phyloP scores from a whole-genome alignment of 164 flowering plant species.

The Platanus orientalis region DNA sequence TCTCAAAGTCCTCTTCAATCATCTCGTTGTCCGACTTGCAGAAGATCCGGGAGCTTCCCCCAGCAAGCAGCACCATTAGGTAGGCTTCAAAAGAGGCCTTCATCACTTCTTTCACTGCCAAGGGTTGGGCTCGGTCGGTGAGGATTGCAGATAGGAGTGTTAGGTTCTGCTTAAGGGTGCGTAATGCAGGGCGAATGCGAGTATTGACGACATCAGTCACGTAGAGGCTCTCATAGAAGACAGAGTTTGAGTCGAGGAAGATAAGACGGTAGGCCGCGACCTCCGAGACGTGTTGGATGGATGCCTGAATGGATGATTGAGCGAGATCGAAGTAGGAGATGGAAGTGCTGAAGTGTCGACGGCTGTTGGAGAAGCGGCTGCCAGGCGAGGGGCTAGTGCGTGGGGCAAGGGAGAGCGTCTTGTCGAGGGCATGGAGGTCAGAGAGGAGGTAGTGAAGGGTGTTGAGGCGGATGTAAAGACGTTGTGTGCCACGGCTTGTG shows the following conservation, averaged over 20 bases:
- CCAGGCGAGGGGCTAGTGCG: slow-evolving; percentile 34
- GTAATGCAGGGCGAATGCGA: slow-evolving; percentile 68
- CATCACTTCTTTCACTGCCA: slow-evolving; percentile 79
- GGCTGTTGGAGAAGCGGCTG: slow-evolving; percentile 21
- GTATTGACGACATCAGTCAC: slow-evolving; percentile 52
- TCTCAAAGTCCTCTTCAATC: slow-evolving; percentile 73
- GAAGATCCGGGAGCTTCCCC: slow-evolving; percentile 60
- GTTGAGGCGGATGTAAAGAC: slow-evolving; percentile 91
- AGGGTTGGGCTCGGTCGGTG: slow-evolving; percentile 59
- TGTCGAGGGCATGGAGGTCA: slow-evolving; percentile 65
- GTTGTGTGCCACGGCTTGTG: slow-evolving; percentile 95
- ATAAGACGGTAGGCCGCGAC: slow-evolving; percentile 86
- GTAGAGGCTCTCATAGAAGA: slow-evolving; percentile 69
- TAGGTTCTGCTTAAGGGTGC: slow-evolving; percentile 76
- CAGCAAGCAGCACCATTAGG: slow-evolving; percentile 88
- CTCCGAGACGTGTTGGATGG: slow-evolving; percentile 66
- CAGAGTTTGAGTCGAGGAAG: slow-evolving; percentile 70
- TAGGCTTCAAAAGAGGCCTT: slow-evolving; percentile 80
- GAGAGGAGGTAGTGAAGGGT: slow-evolving; percentile 70
- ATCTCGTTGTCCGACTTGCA: slow-evolving; percentile 50
- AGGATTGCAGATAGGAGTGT: slow-evolving; percentile 64
- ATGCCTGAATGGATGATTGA: slow-evolving; percentile 44
- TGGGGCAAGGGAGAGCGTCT: slow-evolving; percentile 52
- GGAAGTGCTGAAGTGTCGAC: slow-evolving; percentile 23
- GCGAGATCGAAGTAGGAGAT: slow-evolving; percentile 59